These are phyloP conservation scores for Heteromeles arbutifolia DNA, from an alignment of 306 rosid genomes.

Conservation along the genomic window DNA sequence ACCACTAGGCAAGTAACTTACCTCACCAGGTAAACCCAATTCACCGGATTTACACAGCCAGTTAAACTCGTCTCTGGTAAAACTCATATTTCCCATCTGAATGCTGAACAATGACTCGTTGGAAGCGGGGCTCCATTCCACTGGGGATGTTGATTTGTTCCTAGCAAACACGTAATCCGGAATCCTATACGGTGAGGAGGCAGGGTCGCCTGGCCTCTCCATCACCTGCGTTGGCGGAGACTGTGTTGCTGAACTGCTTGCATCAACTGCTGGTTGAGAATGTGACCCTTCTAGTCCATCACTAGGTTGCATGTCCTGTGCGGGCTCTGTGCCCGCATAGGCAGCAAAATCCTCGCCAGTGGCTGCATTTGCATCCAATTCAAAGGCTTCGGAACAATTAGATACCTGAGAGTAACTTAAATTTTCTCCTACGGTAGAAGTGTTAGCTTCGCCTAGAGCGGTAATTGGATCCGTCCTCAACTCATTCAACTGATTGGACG, in stretches of 20 bases:
- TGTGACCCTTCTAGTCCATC: neutral
- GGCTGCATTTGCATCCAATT: neutral
- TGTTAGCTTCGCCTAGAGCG: neutral
- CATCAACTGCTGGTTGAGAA: slow-evolving; percentile 1
- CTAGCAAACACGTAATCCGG: slow-evolving; percentile 73
- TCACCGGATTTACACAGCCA: slow-evolving; percentile 46
- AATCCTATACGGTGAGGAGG: slow-evolving; percentile 37
- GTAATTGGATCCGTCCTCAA: neutral
- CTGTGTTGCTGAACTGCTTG: slow-evolving; percentile 27
- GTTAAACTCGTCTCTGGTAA: slow-evolving; percentile 45
- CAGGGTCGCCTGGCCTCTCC: slow-evolving; percentile 46
- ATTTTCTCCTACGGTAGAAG: neutral
- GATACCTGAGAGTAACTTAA: neutral
- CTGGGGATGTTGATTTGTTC: slow-evolving; percentile 35
- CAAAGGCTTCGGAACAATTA: neutral
- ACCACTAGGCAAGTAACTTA: neutral
- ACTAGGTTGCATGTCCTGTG: slow-evolving; percentile 5
- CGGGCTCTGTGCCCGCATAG: neutral
- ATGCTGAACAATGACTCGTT: slow-evolving; percentile 89
- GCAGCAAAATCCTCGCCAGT: neutral
- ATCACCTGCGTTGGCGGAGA: slow-evolving; percentile 59
- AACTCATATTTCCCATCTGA: slow-evolving; percentile 78
- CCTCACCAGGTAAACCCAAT: slow-evolving; percentile 36
- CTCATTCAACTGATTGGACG: neutral
- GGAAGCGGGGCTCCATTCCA: slow-evolving; percentile 80